Base-by-base conservation (phyloP, 202 grass and related monocot genomes). In the Zoysia matrella region DNA sequence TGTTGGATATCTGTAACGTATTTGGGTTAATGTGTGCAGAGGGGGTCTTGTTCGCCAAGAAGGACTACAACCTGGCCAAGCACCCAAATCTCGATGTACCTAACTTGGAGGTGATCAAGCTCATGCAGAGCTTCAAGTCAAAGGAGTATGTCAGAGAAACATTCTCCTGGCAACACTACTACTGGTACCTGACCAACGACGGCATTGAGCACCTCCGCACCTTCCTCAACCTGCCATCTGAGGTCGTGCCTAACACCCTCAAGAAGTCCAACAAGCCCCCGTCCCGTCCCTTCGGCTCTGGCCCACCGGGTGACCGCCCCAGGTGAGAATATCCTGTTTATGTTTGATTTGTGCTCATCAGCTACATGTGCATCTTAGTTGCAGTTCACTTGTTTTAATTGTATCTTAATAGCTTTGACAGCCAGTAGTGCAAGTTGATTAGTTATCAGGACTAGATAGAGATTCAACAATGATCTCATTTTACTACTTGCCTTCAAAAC, bases 111-210 rank as follows among this genome's bases (percentile, higher is more conserved):
- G 94, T 94, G 47, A 97, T 97, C 72, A 97, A 97, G 30, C 30
- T 36, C 30, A 36, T 36, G 30, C 30, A 36, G 30, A 36, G 30
- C 30, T 36, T 36, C 30, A 36, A 36, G 30, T 36, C 30, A 36
- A 36, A 36, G 30, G 30, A 36, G 30, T 36, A 36, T 36, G 30
- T 36, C 30, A 36, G 30, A 36, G 30, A 36, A 36, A 36, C 30
- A 1, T 36, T 36, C 30, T 36, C 30, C 6, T 97, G 94, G 94
- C 91, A 94, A 60, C 68, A 94, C 77, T 94, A 94, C 83, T 97
- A 97, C 85, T 97, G 94, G 94, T 97, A 94, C 78, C 87, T 97
- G 22, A 97, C 94, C 83, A 97, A 94, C 12, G 94, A 97, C 5
- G 94, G 94, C 42, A 97, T 92, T 41, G 94, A 97, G 89, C 68